A percentile compares a stretch with the other conserved stretches of the same genome.
These are phyloP conservation scores for Diplodia mutila DNA, from an alignment of 2,329 filamentous ascomycete genomes.

Conservation along the genomic window DNA sequence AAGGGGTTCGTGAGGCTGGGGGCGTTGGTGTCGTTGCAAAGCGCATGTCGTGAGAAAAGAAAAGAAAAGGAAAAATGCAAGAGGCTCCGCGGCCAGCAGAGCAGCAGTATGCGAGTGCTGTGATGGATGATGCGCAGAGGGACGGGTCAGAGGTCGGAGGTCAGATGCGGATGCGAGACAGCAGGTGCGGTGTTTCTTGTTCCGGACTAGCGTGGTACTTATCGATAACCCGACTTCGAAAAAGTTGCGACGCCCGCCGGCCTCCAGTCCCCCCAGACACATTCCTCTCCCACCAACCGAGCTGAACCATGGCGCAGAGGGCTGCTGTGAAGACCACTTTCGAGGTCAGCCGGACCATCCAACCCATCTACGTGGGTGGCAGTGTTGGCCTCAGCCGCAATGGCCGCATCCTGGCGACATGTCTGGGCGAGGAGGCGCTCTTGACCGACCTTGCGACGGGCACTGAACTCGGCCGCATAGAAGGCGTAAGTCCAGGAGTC, in stretches of 20 bases:
- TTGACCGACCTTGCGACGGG: constrained; percentile 84
- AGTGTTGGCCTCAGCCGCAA: constrained; percentile 80
- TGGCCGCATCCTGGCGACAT: constrained; percentile 82
- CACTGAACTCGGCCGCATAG: constrained; percentile 78
- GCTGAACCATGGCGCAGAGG: constrained; percentile 55
- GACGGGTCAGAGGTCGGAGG: not conserved
- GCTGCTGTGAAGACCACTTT: constrained; percentile 80
- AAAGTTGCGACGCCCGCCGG: constrained; percentile 17
- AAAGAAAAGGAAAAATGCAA: too few relatives aligned
- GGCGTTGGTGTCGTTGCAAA: not conserved
- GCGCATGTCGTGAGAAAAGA: constrained; percentile 11
- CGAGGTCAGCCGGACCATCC: constrained; percentile 78
- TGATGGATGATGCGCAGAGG: not conserved
- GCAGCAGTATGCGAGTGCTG: too few relatives aligned
- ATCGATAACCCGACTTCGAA: constrained; percentile 16
- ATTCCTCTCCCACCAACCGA: not conserved
- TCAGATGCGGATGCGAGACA: not conserved
- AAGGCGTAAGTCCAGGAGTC: constrained; percentile 68
- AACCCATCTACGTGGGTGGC: constrained; percentile 92
- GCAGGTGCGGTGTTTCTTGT: not conserved
- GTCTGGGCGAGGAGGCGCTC: constrained; percentile 88
- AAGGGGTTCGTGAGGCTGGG: not conserved
- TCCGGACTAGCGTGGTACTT: not conserved
- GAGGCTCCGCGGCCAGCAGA: too few relatives aligned
- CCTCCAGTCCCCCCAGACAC: not conserved